Conservation (phyloP, 805 yeast species). For the Ogataea polymorpha region DNA sequence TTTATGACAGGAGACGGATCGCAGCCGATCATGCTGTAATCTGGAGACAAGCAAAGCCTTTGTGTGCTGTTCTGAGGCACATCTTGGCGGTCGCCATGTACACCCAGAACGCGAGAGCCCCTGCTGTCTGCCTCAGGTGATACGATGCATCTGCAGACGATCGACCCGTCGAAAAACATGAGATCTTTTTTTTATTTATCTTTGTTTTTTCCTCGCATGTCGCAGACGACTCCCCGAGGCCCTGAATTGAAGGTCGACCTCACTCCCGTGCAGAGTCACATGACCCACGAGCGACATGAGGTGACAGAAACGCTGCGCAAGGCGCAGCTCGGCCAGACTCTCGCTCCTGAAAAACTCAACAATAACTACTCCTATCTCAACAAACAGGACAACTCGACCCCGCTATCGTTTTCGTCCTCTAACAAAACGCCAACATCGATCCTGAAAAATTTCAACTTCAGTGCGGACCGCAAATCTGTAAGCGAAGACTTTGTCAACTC, state of each 20-base stretch:
- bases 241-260: conserved; percentile 6
- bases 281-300: conserved; percentile 8
- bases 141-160: background rate
- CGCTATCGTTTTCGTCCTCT: conserved; percentile 1
- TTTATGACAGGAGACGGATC: background rate
- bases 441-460: conserved; percentile 11
- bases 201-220: conserved; percentile 5
- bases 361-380: conserved; percentile 19
- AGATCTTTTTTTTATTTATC: background rate
- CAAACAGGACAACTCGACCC: conserved; percentile 7
- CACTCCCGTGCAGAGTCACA: conserved; percentile 14
- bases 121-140: background rate
- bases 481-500: conserved; percentile 23
- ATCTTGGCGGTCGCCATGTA: no score
- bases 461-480: conserved; percentile 12
- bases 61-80: no score
- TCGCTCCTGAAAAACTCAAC: conserved; percentile 25
- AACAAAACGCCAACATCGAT: conserved; percentile 15
- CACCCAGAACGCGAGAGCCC: no score
- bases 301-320: conserved; percentile 25
- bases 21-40: no score
- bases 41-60: no score
- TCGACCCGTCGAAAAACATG: conserved; percentile 6
- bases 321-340: conserved; percentile 26
- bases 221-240: conserved; percentile 4